Evolutionary conservation across 306 rosid species (phyloP).

Genomic region (Potentilla sterilis): DNA sequence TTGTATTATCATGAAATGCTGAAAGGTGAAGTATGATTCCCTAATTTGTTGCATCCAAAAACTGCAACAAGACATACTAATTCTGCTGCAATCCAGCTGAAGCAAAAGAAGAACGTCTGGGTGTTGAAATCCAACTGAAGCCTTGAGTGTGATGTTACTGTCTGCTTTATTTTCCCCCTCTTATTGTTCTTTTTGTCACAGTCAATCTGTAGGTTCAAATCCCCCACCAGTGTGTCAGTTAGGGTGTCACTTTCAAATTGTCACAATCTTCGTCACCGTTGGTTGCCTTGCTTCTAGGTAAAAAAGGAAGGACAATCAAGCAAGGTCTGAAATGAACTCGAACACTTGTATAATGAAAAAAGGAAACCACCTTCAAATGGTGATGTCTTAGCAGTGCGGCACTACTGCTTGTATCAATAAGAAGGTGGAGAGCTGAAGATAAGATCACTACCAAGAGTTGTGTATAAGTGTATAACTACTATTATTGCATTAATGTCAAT

Average conservation of each 20-base stretch:
- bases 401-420: constrained; percentile 1
- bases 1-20: neutral
- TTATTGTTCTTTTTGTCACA: no score
- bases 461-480: neutral
- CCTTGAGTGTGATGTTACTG: constrained; percentile 2
- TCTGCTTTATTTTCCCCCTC: neutral
- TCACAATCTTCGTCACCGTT: neutral
- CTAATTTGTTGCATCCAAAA: neutral
- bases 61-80: neutral
- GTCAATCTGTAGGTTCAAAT: neutral
- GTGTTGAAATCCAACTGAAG: neutral
- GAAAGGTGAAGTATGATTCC: neutral
- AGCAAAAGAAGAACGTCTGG: neutral
- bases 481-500: neutral
- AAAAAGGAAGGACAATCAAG: neutral
- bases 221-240: neutral
- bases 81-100: neutral
- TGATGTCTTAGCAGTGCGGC: neutral
- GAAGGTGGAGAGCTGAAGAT: neutral
- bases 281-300: neutral
- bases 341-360: neutral
- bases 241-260: neutral
- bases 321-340: neutral
- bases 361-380: neutral
- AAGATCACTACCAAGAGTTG: neutral